Conservation (phyloP, 139 green algal species). For the Chlamydomonas sp. region DNA sequence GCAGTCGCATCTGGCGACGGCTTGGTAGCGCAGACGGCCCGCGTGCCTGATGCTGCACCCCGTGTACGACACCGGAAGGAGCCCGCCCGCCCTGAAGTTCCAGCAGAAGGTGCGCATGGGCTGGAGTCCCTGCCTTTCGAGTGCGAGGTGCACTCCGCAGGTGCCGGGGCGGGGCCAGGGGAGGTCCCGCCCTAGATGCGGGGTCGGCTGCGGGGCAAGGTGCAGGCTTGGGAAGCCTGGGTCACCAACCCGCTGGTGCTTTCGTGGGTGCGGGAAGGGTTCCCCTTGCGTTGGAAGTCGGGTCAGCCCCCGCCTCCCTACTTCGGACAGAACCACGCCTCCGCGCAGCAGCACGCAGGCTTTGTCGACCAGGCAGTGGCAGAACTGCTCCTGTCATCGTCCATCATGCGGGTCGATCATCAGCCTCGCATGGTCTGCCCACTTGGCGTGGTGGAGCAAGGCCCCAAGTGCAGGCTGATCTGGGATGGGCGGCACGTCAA, state of each 20-base stretch:
- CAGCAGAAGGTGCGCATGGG: not conserved
- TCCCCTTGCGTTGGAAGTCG: not conserved
- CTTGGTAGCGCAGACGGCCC: not conserved
- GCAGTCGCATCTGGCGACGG: not conserved
- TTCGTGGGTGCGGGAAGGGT: not conserved
- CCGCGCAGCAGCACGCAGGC: not conserved
- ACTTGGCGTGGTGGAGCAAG: conserved; percentile 1
- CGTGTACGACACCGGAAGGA: not conserved
- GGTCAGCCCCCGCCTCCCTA: not conserved
- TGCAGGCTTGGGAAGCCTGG: not conserved
- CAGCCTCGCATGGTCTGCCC: conserved; percentile 3
- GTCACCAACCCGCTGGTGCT: not conserved
- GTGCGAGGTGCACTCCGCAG: not conserved
- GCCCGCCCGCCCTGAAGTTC: not conserved
- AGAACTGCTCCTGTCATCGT: not conserved
- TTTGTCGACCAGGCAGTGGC: not conserved
- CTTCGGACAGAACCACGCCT: conserved; percentile 6
- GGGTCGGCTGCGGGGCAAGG: not conserved
- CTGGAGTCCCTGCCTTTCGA: not conserved
- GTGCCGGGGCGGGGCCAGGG: not conserved
- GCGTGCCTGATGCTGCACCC: not conserved
- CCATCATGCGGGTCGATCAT: not conserved
- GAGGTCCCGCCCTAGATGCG: not conserved
- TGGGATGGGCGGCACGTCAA: conserved; percentile 6
- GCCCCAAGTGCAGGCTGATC: not conserved